Evolutionary conservation across 148 eudicot genomes (phyloP), one percentile per base, ranked within the genome.

Genomic region (Camellia lanceoleosa): DNA sequence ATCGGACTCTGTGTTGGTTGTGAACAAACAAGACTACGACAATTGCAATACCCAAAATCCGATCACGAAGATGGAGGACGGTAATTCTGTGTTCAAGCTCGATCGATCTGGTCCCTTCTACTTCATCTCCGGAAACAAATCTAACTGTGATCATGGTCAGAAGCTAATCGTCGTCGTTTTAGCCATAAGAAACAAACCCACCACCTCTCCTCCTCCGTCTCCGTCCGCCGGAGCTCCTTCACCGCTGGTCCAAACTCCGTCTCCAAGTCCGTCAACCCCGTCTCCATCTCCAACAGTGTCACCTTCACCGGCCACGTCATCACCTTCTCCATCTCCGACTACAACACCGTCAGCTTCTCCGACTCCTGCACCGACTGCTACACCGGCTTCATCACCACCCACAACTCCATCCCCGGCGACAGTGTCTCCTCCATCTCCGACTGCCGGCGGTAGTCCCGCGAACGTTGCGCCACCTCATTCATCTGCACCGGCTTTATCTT

Each of bases 1-100:
- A 7, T 23, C 75, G 38, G 92, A 93, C 69, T 91, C 97, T 3
- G 97, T 93, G 14, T 63, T 91, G 82, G 86, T 82, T 75, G 97
- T 93, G 78, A 86, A 65, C 68, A 85, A 84, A 71, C 82, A 85
- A 7, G 91, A 88, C 52, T 93, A 87, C 74, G 87, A 81, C 16
- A 79, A 68, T 10, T 93, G 97, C 73, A 83, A 83, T 63, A 76
- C 85, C 0, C 62, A 69, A 5, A 81, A 82, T 3, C 90, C 97
- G 65, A 90, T 7, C 52, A 5, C 7, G 7, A 49, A 83, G 70
- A 49, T 83, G 47, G 85, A 80, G 0, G 85, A 75, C 43, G 93
- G 95, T 15, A 73, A 82, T 47, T 87, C 92, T 0, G 71, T 81
- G 18, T 82, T 88, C 82, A 83, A 51, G 18, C 63, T 91, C 9